These are phyloP conservation scores for Diaporthe vaccinii DNA, from an alignment of 2,329 filamentous ascomycete genomes.

Conservation along the genomic window DNA sequence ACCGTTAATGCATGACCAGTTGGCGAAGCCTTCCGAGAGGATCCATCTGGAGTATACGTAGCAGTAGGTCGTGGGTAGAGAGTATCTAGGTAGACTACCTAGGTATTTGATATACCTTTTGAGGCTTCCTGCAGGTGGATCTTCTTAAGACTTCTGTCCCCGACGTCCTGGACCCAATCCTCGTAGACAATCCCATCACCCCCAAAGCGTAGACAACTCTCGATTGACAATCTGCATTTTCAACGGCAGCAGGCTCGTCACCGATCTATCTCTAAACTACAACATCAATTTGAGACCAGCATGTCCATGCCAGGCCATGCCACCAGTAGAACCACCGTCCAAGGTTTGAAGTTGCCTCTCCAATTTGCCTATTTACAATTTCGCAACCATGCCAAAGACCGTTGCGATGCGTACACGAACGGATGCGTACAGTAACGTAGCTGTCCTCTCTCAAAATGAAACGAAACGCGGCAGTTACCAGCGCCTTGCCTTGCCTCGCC, in stretches of 20 bases:
- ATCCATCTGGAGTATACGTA: background rate
- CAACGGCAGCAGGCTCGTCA: background rate
- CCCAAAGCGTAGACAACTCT: background rate
- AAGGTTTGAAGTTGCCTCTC: background rate
- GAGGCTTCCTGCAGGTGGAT: background rate
- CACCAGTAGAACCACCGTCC: background rate
- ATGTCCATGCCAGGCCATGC: background rate
- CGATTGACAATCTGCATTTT: background rate
- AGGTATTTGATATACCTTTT: background rate
- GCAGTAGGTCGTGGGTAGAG: background rate
- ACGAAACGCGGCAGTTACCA: background rate
- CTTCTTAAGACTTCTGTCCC: background rate
- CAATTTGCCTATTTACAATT: slow-evolving; percentile 31
- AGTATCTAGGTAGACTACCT: too few species aligned
- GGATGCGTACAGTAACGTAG: background rate
- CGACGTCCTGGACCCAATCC: background rate
- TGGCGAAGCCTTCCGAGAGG: too few species aligned
- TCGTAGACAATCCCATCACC: background rate
- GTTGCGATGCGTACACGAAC: background rate
- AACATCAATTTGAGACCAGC: slow-evolving; percentile 2
- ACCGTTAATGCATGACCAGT: background rate
- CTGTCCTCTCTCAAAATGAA: too few species aligned
- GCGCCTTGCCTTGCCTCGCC: background rate
- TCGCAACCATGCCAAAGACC: background rate
- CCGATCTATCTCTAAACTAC: slow-evolving; percentile 4